A percentile compares a stretch with the other conserved stretches of the same genome.
Evolutionary conservation across 805 yeast genomes (phyloP).

Genomic region (Yarrowia alimentaria): DNA sequence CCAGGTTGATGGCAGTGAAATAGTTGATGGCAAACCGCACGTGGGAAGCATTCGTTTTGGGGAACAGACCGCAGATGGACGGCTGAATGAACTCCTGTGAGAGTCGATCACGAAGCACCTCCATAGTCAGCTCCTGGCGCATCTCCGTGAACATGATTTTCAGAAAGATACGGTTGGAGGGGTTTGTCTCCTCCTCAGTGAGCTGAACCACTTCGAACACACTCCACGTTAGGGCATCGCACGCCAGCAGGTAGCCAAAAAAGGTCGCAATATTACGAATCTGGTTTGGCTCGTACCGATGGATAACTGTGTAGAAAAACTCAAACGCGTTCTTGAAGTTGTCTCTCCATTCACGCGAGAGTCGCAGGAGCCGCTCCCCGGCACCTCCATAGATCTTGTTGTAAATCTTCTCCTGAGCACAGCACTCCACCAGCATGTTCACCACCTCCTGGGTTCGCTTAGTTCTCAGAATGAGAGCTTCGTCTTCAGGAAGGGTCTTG

Average conservation of each 20-base stretch:
- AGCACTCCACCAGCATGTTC: conserved; percentile 73
- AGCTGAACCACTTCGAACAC: conserved; percentile 55
- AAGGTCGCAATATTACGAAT: conserved; percentile 76
- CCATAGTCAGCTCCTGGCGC: conserved; percentile 70
- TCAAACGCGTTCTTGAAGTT: conserved; percentile 55
- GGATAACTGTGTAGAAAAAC: conserved; percentile 55
- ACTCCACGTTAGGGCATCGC: conserved; percentile 66
- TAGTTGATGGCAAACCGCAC: conserved; percentile 76
- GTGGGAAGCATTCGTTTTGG: conserved; percentile 43
- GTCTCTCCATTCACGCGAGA: conserved; percentile 55
- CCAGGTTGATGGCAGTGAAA: conserved; percentile 90
- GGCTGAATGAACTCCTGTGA: conserved; percentile 53
- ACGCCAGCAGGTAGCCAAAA: conserved; percentile 80
- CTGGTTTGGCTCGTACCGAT: conserved; percentile 67
- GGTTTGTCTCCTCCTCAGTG: conserved; percentile 70
- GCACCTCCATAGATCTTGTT: conserved; percentile 81
- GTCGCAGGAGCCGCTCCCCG: conserved; percentile 60
- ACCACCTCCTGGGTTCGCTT: conserved; percentile 49
- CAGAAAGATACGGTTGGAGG: conserved; percentile 73
- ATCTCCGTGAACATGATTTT: conserved; percentile 79
- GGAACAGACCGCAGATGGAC: conserved; percentile 61
- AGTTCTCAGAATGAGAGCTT: conserved; percentile 41
- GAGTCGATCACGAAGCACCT: conserved; percentile 50
- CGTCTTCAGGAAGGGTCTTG: conserved; percentile 35
- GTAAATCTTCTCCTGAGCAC: conserved; percentile 82